Percentiles rank a stretch among this genome's conserved stretches.
Conservation (phyloP, 768 basidiomycete species). For the Suillus brevipes region DNA sequence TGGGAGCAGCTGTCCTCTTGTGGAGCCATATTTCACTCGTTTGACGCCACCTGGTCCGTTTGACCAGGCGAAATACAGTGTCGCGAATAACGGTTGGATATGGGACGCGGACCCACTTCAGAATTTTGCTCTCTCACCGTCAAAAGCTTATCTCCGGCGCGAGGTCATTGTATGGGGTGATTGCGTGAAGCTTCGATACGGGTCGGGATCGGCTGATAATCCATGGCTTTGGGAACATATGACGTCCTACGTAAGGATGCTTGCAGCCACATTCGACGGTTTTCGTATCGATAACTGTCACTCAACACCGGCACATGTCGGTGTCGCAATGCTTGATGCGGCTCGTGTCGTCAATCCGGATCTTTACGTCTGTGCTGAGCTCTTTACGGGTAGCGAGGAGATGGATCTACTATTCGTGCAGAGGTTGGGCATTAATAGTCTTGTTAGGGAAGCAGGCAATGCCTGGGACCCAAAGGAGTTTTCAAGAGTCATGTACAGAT, state of each 20-base stretch:
- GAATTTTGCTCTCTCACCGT: conserved; percentile 91
- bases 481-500: conserved; percentile 83
- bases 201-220: conserved; percentile 73
- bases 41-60: conserved; percentile 56
- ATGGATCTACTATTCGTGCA: conserved; percentile 92
- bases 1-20: conserved; percentile 67
- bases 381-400: conserved; percentile 95
- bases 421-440: conserved; percentile 87
- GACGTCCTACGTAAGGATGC: conserved; percentile 74
- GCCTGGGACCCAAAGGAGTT: conserved; percentile 87
- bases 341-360: conserved; percentile 87
- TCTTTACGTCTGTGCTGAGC: conserved; percentile 95
- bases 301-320: conserved; percentile 95
- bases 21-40: conserved; percentile 92
- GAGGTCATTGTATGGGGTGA: conserved; percentile 98
- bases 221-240: conserved; percentile 96
- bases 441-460: conserved; percentile 95
- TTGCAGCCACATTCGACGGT: conserved; percentile 87
- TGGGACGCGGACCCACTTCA: conserved; percentile 93
- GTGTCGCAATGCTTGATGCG: conserved; percentile 89
- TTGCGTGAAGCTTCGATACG: conserved; percentile 97
- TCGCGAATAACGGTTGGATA: conserved; percentile 99
- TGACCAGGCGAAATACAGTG: conserved; percentile 58
- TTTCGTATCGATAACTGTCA: conserved; percentile 99
- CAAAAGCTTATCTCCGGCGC: conserved; percentile 92